These are phyloP conservation scores for Durotheca rogersii DNA, from an alignment of 495 filamentous ascomycete genomes.

Conservation along the genomic window DNA sequence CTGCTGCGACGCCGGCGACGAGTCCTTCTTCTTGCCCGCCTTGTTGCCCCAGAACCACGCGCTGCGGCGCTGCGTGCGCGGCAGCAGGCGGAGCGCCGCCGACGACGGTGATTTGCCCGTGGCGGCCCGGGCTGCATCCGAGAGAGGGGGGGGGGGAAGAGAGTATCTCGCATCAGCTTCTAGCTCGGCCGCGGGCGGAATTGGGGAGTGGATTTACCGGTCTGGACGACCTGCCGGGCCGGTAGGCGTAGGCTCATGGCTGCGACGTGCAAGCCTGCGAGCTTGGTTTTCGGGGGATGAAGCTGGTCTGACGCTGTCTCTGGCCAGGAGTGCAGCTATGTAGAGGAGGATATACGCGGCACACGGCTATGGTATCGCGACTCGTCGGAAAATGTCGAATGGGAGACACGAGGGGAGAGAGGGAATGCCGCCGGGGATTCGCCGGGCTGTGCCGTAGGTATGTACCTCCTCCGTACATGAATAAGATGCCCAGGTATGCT, in stretches of 20 bases:
- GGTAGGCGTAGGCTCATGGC: conserved; percentile 49
- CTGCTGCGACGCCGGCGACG: not conserved
- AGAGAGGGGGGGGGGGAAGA: too few species aligned
- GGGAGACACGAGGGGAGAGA: too few species aligned
- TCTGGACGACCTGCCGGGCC: conserved; percentile 43
- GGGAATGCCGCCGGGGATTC: conserved; percentile 19
- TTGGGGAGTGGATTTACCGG: conserved; percentile 37
- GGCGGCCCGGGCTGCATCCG: conserved; percentile 30
- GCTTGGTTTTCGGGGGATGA: conserved; percentile 3
- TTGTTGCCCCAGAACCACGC: conserved; percentile 38
- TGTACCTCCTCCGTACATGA: not conserved
- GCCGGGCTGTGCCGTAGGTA: conserved; percentile 14
- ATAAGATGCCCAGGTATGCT: too few species aligned
- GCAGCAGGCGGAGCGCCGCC: conserved; percentile 25
- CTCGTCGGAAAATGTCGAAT: conserved; percentile 2
- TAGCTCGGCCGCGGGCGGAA: conserved; percentile 14
- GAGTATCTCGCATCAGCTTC: not conserved
- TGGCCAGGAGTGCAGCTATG: too few species aligned
- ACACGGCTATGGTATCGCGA: too few species aligned
- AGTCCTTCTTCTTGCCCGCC: conserved; percentile 25
- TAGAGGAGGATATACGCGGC: too few species aligned
- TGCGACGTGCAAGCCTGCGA: too few species aligned
- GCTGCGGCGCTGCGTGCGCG: conserved; percentile 28
- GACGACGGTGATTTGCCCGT: conserved; percentile 37
- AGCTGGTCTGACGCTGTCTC: conserved; percentile 5